These are phyloP conservation scores for Sistotremastrum niveocremeum DNA, from an alignment of 768 basidiomycete genomes.

Conservation along the genomic window DNA sequence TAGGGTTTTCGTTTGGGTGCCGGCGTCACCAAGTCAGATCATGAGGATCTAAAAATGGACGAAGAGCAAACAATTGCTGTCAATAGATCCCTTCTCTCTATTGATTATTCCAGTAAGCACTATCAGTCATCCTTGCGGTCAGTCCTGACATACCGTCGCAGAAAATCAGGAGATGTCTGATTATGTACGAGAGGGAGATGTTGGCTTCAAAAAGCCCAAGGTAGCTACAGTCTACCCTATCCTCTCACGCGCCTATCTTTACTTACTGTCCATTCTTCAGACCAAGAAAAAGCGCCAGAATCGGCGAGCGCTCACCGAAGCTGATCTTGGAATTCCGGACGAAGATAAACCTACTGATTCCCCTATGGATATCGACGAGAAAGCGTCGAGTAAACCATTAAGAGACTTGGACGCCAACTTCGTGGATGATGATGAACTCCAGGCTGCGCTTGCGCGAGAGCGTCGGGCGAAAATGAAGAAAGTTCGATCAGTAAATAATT, in stretches of 20 bases:
- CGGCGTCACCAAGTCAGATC: slow-evolving; percentile 23
- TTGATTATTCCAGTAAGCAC: slow-evolving; percentile 80
- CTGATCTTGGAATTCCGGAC: slow-evolving; percentile 28
- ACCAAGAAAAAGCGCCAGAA: slow-evolving; percentile 87
- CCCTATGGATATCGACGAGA: slow-evolving; percentile 72
- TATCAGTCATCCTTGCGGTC: slow-evolving; percentile 2
- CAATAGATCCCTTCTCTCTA: slow-evolving; percentile 68
- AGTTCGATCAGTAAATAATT: slow-evolving; percentile 34
- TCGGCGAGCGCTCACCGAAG: slow-evolving; percentile 46
- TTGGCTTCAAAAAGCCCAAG: slow-evolving; percentile 93
- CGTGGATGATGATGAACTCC: slow-evolving; percentile 96
- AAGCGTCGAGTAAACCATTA: slow-evolving; percentile 49
- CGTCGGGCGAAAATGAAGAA: slow-evolving; percentile 73
- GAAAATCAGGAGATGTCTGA: slow-evolving; percentile 82
- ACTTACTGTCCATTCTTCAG: slow-evolving; percentile 23
- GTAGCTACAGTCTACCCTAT: slow-evolving; percentile 22
- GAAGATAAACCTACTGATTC: slow-evolving; percentile 23
- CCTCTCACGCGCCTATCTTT: not conserved
- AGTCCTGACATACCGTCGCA: slow-evolving; percentile 19
- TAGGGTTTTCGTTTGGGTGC: slow-evolving; percentile 84
- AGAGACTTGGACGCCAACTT: slow-evolving; percentile 78
- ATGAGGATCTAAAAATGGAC: slow-evolving; percentile 27
- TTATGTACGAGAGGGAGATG: slow-evolving; percentile 82
- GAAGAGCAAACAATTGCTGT: slow-evolving; percentile 45
- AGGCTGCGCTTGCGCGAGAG: slow-evolving; percentile 79